Evolutionary conservation across 305 asterid species (phyloP), one percentile per base, ranked within the genome.

Genomic region (Rubia occidens): DNA sequence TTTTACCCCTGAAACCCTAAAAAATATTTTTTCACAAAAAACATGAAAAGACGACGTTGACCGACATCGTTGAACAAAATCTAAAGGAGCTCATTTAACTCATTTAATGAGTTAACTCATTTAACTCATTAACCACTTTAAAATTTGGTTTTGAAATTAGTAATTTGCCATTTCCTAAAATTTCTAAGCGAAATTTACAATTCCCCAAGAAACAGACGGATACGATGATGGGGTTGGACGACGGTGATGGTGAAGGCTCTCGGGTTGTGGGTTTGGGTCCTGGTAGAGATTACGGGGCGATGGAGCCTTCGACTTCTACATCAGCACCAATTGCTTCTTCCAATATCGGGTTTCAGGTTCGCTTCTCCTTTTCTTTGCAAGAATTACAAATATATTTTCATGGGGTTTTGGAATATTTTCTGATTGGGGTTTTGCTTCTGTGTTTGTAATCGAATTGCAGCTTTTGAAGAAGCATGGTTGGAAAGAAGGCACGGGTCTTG

Each of bases 401-500:
- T 59, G 51, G 42, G 5, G 11, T 43, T 20, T 65, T 42, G 15
- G 68, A 14, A 63, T 26, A 5, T 18, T 64, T 67, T 66, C 18
- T 15, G 43, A 11, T 58, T 68, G 43, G 42, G 54, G 43, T 35
- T 64, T 51, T 11, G 53, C 4, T 55, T 56, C 21, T 49, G 0
- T 24, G 43, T 32, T 64, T 70, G 1, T 32, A 32, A 32, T 0
- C 35, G 56, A 74, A 24, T 20, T 55, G 37, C 90, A 92, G 98
- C 72, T 92, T 75, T 78, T 92, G 82, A 86, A 92, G 89, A 92
- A 89, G 82, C 98, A 92, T 67, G 98, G 98, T 20, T 92, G 98
- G 98, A 89, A 79, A 77, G 96, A 92, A 82, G 98, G 96, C 66
- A 87, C 91, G n/a, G 96, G 98, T 60, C 95, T 92, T 39, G 98